phyloP scores from a whole-genome alignment of 768 basidiomycete genomes.

The Scleroderma citrinum region DNA sequence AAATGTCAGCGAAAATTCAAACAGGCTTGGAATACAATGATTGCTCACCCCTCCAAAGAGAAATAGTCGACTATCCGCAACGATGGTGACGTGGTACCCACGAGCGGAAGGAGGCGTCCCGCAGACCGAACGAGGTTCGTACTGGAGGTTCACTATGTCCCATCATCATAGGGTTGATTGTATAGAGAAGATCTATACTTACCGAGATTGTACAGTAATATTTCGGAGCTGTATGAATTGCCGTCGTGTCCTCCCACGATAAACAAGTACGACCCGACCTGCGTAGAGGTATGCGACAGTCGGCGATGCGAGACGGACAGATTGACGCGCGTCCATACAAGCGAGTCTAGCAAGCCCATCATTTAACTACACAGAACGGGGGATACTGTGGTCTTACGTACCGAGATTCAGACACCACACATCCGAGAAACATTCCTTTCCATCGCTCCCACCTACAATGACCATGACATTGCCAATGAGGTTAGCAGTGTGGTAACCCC shows the following conservation, averaged over 20 bases:
- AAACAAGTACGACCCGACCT: constrained; percentile 89
- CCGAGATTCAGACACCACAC: constrained; percentile 84
- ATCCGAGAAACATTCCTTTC: constrained; percentile 81
- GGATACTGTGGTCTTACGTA: constrained; percentile 34
- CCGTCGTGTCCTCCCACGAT: constrained; percentile 88
- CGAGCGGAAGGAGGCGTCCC: constrained; percentile 69
- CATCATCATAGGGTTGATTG: neutral
- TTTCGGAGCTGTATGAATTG: constrained; percentile 60
- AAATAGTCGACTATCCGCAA: constrained; percentile 82
- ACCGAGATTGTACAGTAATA: constrained; percentile 88
- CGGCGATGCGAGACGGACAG: constrained; percentile 41
- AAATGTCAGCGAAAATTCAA: neutral
- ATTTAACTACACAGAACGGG: neutral
- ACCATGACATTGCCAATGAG: constrained; percentile 82
- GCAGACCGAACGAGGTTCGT: constrained; percentile 62
- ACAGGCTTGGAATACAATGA: neutral
- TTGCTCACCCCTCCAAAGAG: constrained; percentile 65
- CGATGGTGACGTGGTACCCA: constrained; percentile 79
- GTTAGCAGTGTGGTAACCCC: constrained; percentile 91
- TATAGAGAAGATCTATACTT: constrained; percentile 8
- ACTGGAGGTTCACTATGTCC: constrained; percentile 70
- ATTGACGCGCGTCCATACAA: constrained; percentile 25
- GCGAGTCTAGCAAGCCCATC: constrained; percentile 14
- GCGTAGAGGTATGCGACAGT: constrained; percentile 81
- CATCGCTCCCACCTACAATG: constrained; percentile 88